phyloP scores from a whole-genome alignment of 441 rosid genomes.

The Bruguiera hainesii region DNA sequence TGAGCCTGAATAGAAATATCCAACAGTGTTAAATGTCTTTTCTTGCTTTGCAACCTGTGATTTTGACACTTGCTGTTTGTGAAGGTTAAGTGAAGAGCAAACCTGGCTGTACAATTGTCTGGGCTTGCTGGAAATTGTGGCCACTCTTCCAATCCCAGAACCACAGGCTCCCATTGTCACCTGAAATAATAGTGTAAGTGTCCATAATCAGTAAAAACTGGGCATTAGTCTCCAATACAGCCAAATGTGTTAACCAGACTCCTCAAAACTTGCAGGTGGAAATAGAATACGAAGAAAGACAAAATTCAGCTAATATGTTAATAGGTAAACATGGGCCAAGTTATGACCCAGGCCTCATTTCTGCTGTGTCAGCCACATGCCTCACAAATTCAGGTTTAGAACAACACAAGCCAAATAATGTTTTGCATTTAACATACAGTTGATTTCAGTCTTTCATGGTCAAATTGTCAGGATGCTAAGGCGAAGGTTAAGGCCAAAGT shows the following conservation, averaged over 20 bases:
- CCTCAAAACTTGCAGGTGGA: background rate
- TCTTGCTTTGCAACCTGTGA: background rate
- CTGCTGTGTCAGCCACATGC: background rate
- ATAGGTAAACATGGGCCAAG: background rate
- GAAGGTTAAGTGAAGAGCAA: slow-evolving; percentile 8
- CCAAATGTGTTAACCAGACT: background rate
- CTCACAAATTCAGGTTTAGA: background rate
- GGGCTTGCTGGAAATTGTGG: slow-evolving; percentile 92
- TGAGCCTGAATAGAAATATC: slow-evolving; percentile 52
- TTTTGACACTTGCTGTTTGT: background rate
- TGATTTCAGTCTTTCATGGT: too few relatives aligned
- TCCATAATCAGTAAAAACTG: background rate
- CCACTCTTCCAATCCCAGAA: slow-evolving; percentile 99
- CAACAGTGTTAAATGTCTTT: background rate
- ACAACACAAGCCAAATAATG: too few relatives aligned
- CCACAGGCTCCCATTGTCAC: slow-evolving; percentile 97
- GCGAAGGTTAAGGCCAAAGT: too few relatives aligned
- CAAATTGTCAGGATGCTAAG: too few relatives aligned
- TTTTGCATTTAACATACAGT: too few relatives aligned
- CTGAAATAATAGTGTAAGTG: slow-evolving; percentile 26
- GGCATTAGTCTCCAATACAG: background rate
- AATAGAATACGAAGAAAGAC: background rate
- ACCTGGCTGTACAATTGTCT: slow-evolving; percentile 97
- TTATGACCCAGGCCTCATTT: background rate
- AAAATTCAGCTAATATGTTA: background rate